Percentiles rank a stretch among this genome's conserved stretches.
Conservation (phyloP, 1,139 yeast species). For the Insectozyma bohioensis region DNA sequence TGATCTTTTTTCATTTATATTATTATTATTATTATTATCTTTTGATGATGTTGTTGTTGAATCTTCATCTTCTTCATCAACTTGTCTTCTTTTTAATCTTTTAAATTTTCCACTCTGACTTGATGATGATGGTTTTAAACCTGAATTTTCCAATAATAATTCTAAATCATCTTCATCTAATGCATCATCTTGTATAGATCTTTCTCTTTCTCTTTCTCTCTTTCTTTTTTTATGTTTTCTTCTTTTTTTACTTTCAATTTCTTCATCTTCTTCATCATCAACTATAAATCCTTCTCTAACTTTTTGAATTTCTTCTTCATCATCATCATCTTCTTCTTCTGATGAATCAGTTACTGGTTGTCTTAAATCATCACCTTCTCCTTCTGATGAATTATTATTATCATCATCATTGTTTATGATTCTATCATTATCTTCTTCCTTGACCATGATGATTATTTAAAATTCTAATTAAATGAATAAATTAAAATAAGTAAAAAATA, state of each 20-base stretch:
- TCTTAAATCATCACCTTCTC: slow-evolving; percentile 41
- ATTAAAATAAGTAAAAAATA: no score
- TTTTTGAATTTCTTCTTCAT: slow-evolving; percentile 70
- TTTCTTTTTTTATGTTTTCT: slow-evolving; percentile 38
- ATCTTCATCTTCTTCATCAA: slow-evolving; percentile 23
- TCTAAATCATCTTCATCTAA: slow-evolving; percentile 96
- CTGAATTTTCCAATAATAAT: slow-evolving; percentile 85
- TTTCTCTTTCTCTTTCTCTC: slow-evolving; percentile 40
- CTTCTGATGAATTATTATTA: slow-evolving; percentile 29
- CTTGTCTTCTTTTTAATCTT: slow-evolving; percentile 71
- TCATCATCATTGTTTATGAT: slow-evolving; percentile 28
- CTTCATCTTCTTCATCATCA: slow-evolving; percentile 82
- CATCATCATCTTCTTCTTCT: slow-evolving; percentile 73
- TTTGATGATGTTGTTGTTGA: slow-evolving; percentile 6
- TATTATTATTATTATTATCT: slow-evolving; percentile 4
- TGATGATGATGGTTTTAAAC: slow-evolving; percentile 47
- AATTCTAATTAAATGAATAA: no score
- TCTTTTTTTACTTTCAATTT: slow-evolving; percentile 40
- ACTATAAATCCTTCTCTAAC: slow-evolving; percentile 93
- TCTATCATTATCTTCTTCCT: slow-evolving; percentile 32
- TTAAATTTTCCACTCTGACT: slow-evolving; percentile 55
- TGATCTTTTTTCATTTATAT: not conserved
- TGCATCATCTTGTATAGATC: slow-evolving; percentile 53
- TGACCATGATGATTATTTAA: slow-evolving; percentile 16
- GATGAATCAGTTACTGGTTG: slow-evolving; percentile 53